Evolutionary conservation across 1,284 basidiomycete genomes (phyloP).

Genomic region (Phenoliferia sp.): DNA sequence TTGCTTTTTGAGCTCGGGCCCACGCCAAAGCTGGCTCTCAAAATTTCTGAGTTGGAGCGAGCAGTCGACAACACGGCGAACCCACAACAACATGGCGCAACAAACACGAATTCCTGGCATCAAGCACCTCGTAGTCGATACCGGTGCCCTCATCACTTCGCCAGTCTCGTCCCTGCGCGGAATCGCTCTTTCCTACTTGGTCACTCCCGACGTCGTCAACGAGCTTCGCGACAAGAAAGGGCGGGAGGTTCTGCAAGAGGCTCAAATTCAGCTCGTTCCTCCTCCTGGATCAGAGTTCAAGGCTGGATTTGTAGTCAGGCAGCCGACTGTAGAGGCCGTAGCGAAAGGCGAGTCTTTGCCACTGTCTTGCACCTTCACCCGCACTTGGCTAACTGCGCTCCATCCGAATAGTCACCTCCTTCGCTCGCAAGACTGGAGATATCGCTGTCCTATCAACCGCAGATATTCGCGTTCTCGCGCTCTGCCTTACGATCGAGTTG

Average conservation of each 20-base stretch:
- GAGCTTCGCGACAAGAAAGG: slow-evolving; percentile 84
- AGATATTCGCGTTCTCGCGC: slow-evolving; percentile 85
- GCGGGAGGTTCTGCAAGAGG: slow-evolving; percentile 72
- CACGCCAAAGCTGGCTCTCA: no score
- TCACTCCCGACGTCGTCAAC: slow-evolving; percentile 79
- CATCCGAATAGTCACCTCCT: slow-evolving; percentile 61
- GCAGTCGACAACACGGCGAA: neutral
- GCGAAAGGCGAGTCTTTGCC: slow-evolving; percentile 60
- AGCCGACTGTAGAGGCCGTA: slow-evolving; percentile 67
- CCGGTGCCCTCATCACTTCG: slow-evolving; percentile 68
- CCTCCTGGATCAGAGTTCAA: slow-evolving; percentile 54
- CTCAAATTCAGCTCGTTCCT: slow-evolving; percentile 54
- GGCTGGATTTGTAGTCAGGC: slow-evolving; percentile 52
- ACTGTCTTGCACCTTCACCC: neutral
- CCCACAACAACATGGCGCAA: neutral
- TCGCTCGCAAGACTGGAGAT: slow-evolving; percentile 95
- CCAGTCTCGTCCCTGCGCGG: slow-evolving; percentile 71
- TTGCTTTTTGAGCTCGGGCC: no score
- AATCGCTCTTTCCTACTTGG: slow-evolving; percentile 73
- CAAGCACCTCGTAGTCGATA: slow-evolving; percentile 81
- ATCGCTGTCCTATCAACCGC: slow-evolving; percentile 86
- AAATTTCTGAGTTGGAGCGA: no score
- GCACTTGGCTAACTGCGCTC: neutral
- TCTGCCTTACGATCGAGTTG: slow-evolving; percentile 55
- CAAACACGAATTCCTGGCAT: slow-evolving; percentile 40